phyloP scores from a whole-genome alignment of 106 monocot genomes.

The Triglochin maritima region DNA sequence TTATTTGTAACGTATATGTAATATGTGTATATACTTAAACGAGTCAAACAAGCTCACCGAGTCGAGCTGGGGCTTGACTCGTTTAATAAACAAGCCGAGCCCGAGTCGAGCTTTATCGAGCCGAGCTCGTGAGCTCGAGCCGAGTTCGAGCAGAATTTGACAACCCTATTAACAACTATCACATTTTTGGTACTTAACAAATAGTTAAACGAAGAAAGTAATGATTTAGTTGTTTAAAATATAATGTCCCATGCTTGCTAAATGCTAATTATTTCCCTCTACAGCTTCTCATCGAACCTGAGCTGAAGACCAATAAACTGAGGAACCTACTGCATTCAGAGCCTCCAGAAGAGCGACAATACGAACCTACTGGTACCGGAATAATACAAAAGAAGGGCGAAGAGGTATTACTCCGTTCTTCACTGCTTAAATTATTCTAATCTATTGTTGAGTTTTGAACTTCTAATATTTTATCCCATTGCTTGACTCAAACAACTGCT shows the following conservation, averaged over 20 bases:
- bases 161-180: too few species aligned
- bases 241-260: background rate
- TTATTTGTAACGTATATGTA: too few species aligned
- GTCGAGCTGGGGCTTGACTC: too few species aligned
- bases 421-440: background rate
- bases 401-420: constrained; percentile 27
- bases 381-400: constrained; percentile 68
- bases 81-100: too few species aligned
- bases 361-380: constrained; percentile 56
- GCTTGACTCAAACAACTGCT: background rate
- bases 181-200: too few species aligned
- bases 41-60: too few species aligned
- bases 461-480: background rate
- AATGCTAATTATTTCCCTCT: background rate
- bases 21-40: too few species aligned
- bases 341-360: constrained; percentile 56
- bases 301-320: constrained; percentile 65
- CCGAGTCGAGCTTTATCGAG: too few species aligned
- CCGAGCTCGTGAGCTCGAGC: too few species aligned
- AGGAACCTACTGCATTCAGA: constrained; percentile 30
- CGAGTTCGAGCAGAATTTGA: too few species aligned
- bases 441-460: background rate
- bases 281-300: constrained; percentile 78
- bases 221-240: background rate
- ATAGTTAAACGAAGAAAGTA: too few species aligned